Percentiles rank a stretch among this genome's conserved stretches.
Conservation (phyloP, 1,139 yeast species). For the Scheffersomyces cryptocercus region DNA sequence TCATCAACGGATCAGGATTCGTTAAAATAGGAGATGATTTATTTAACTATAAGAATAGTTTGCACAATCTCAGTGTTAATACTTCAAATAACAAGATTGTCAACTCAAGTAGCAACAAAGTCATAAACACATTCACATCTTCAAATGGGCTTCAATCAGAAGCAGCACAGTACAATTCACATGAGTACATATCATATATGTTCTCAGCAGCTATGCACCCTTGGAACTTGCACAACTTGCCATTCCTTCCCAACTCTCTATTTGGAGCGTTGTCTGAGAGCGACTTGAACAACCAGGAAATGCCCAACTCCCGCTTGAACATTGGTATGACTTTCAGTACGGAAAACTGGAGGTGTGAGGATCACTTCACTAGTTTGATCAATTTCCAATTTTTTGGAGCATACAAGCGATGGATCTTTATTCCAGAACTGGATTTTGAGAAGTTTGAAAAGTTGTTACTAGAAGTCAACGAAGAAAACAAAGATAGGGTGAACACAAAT, state of each 20-base stretch:
- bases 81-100: constrained; percentile 11
- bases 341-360: constrained; percentile 75
- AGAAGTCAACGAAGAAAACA: constrained; percentile 16
- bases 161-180: constrained; percentile 22
- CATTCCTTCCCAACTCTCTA: constrained; percentile 57
- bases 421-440: constrained; percentile 67
- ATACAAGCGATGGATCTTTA: constrained; percentile 74
- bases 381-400: constrained; percentile 75
- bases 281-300: constrained; percentile 44
- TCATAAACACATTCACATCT: constrained; percentile 3
- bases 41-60: constrained; percentile 20
- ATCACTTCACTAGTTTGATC: constrained; percentile 66
- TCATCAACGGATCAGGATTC: constrained; percentile 27
- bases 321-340: constrained; percentile 70
- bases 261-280: constrained; percentile 35
- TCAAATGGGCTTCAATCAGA: constrained; percentile 9
- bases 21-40: constrained; percentile 28
- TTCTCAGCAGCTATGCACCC: constrained; percentile 41
- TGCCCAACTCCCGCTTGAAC: constrained; percentile 31
- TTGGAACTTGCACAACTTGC: constrained; percentile 74
- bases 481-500: constrained; percentile 24
- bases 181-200: constrained; percentile 21
- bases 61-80: constrained; percentile 15
- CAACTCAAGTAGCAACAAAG: constrained; percentile 10
- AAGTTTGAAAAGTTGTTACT: constrained; percentile 54